Evolutionary conservation across 495 filamentous ascomycete genomes (phyloP), one percentile per base, ranked within the genome.

Genomic region (Aspergillus wentii): DNA sequence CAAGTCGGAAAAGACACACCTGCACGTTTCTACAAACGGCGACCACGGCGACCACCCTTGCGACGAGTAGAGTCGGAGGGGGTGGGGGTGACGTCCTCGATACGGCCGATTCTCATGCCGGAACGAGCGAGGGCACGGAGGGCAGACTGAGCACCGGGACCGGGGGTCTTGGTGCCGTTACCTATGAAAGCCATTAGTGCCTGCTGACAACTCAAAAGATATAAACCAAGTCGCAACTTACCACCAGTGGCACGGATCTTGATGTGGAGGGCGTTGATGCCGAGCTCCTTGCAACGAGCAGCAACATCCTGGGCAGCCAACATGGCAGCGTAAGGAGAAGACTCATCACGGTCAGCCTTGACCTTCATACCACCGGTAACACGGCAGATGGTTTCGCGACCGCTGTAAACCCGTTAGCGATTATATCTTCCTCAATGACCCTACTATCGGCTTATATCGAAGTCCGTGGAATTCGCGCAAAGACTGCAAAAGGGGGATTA

Each of bases 291-390:
- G 85, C 92, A 99, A 66, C 91, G 85, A 59, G 76, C 75, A 53
- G 92, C 92, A 63, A 95, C 92, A 50, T 76, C 72, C 62, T 95
- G 90, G 51, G 90, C 92, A 67, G 92, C 92, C 83, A 99, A 86
- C 92, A 99, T 99, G 68, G 92, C 92, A 57, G 92, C 92, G 80
- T 99, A 99, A 48, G 92, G 92, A 33, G 90, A 96, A 46, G 90
- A 96, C 79, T 99, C 92, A 74, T 99, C 92, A 75, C 92, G 89
- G 69, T 99, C 92, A 68, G 92, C 92, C 84, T 99, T 99, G 78
- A 99, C 92, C 79, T 99, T 99, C 92, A 97, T 97, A 64, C 92
- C 92, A 71, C 92, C 92, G 55, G 92, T 99, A 43, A 99, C 89
- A 83, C 92, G 89, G 80, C 77, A 82, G 72, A 99, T 91, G 73